Percentiles rank a stretch among this genome's conserved stretches.
phyloP scores from a whole-genome alignment of 306 rosid species.

The Canavalia gladiata region DNA sequence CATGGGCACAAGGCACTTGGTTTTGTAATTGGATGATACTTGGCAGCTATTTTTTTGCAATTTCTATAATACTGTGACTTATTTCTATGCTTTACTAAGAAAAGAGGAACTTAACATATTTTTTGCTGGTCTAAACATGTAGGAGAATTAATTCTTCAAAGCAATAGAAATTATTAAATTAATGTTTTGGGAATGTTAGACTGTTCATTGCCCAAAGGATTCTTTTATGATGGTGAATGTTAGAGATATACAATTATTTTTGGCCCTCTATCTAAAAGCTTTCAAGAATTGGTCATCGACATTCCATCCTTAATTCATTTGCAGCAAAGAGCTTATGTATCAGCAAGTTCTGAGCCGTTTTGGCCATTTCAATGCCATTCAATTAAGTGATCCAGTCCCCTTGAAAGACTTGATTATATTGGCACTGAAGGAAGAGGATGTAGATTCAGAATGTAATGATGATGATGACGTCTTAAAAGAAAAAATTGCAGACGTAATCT shows the following conservation, averaged over 20 bases:
- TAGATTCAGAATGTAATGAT: slow-evolving; percentile 64
- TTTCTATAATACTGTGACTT: too few species aligned
- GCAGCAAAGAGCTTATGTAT: slow-evolving; percentile 97
- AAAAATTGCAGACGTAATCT: slow-evolving; percentile 87
- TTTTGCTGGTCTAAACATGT: neutral
- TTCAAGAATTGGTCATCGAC: slow-evolving; percentile 25
- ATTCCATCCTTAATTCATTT: slow-evolving; percentile 46
- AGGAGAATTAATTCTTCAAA: slow-evolving; percentile 3
- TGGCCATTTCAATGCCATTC: slow-evolving; percentile 84
- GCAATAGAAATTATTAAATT: neutral
- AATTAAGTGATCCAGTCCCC: slow-evolving; percentile 86
- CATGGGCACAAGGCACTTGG: too few species aligned
- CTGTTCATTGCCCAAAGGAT: neutral
- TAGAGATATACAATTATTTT: slow-evolving; percentile 18
- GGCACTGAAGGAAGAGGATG: slow-evolving; percentile 87
- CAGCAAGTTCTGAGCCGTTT: slow-evolving; percentile 92
- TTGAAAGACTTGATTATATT: slow-evolving; percentile 74
- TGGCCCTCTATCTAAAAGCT: neutral
- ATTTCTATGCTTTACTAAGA: neutral
- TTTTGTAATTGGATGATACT: too few species aligned
- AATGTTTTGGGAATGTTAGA: neutral
- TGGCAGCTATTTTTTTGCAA: too few species aligned
- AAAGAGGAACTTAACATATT: neutral
- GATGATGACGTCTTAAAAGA: slow-evolving; percentile 62
- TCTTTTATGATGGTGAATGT: slow-evolving; percentile 16